phyloP scores from a whole-genome alignment of 176 grass and related monocot genomes.

The Avena eriantha region DNA sequence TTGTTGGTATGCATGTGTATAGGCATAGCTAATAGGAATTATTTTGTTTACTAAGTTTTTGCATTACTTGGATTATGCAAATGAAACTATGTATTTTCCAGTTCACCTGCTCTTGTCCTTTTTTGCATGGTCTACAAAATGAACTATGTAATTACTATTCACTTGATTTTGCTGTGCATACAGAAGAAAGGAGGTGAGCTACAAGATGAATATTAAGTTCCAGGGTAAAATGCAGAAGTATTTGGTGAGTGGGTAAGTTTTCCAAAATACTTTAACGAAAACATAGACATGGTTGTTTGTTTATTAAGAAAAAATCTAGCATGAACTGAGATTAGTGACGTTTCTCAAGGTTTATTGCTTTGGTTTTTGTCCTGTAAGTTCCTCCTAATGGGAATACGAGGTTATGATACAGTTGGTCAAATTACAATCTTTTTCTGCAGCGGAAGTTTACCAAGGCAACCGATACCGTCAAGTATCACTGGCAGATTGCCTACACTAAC shows the following conservation, averaged over 20 bases:
- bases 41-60: slow-evolving; percentile 3
- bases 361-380: slow-evolving; percentile 4
- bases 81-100: neutral
- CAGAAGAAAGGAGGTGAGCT: slow-evolving; percentile 83
- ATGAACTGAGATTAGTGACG: neutral
- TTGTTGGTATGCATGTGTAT: neutral
- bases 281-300: neutral
- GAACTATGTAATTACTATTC: slow-evolving; percentile 16
- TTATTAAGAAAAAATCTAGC: neutral
- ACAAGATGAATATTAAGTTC: slow-evolving; percentile 88
- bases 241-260: slow-evolving; percentile 72
- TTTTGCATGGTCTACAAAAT: neutral
- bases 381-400: neutral
- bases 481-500: slow-evolving; percentile 72
- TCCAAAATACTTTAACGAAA: neutral
- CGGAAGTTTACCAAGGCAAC: slow-evolving; percentile 85
- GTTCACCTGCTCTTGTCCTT: neutral
- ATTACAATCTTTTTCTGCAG: slow-evolving; percentile 47
- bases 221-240: slow-evolving; percentile 92
- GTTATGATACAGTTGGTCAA: slow-evolving; percentile 18
- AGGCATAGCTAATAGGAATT: neutral
- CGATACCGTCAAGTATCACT: slow-evolving; percentile 59
- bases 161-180: slow-evolving; percentile 27
- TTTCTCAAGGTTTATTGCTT: slow-evolving; percentile 4
- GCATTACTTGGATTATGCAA: neutral